Evolutionary conservation across 73 alveolate species (phyloP).

Genomic region (Paramecium primaurelia): DNA sequence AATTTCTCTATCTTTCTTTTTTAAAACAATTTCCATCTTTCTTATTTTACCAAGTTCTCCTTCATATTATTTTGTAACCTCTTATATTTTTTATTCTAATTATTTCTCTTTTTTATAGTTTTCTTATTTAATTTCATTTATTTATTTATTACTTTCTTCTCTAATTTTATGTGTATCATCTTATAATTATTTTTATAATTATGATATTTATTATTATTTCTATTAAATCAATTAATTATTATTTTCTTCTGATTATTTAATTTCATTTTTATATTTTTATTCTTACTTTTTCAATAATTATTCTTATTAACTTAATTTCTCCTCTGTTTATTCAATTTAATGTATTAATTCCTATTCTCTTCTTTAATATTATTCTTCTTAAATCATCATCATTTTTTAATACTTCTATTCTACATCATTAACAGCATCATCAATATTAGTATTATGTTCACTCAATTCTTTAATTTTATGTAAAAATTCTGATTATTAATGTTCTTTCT

Average conservation of each 20-base stretch:
- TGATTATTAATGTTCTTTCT: background rate
- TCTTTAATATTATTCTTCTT: conserved; percentile 9
- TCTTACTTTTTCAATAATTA: background rate
- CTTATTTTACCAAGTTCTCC: background rate
- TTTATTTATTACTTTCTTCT: background rate
- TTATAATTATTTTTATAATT: background rate
- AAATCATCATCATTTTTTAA: background rate
- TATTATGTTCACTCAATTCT: background rate
- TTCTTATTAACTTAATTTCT: background rate
- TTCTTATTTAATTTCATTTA: conserved; percentile 9
- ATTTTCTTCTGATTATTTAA: background rate
- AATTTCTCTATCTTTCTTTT: conserved; percentile 2
- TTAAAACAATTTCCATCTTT: background rate
- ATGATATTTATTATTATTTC: background rate
- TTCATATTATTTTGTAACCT: background rate
- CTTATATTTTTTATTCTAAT: background rate
- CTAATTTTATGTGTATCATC: background rate
- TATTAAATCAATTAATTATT: background rate
- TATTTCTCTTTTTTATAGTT: background rate
- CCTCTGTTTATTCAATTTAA: background rate
- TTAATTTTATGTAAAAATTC: background rate
- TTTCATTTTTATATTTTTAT: background rate
- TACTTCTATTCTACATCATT: background rate
- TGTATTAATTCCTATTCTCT: background rate
- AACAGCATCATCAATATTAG: background rate